Conservation (phyloP, 352 stramenopile species). For the Phytophthora citrophthora region DNA sequence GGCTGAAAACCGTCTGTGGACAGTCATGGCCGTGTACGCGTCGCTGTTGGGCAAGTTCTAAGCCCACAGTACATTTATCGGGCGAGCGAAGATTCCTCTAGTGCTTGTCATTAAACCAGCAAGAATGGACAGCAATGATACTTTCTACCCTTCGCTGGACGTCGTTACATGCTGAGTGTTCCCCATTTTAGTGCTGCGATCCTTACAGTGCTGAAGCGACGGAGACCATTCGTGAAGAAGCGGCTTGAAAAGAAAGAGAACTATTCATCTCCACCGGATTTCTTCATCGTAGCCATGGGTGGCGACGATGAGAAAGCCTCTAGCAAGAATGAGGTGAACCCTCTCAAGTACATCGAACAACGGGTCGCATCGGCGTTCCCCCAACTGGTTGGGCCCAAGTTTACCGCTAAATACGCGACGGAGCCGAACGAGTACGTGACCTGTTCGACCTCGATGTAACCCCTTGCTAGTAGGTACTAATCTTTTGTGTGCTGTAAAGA, state of each 20-base stretch:
- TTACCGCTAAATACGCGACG: slow-evolving; percentile 83
- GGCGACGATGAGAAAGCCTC: slow-evolving; percentile 44
- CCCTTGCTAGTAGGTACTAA: background rate
- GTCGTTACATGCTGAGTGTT: slow-evolving; percentile 14
- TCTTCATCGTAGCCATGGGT: slow-evolving; percentile 41
- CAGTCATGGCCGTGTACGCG: slow-evolving; percentile 96
- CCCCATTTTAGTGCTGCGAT: slow-evolving; percentile 18
- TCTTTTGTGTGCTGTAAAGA: slow-evolving; percentile 21
- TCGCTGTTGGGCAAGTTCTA: slow-evolving; percentile 52
- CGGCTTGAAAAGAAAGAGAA: background rate
- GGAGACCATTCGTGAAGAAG: slow-evolving; percentile 16
- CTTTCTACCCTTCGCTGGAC: background rate
- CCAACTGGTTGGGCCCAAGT: slow-evolving; percentile 66
- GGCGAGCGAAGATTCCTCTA: slow-evolving; percentile 2
- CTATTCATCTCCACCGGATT: background rate
- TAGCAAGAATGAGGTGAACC: slow-evolving; percentile 76
- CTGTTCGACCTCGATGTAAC: background rate
- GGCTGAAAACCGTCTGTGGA: slow-evolving; percentile 99
- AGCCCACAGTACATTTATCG: slow-evolving; percentile 3
- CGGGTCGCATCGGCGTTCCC: slow-evolving; percentile 79
- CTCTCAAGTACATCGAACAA: slow-evolving; percentile 82
- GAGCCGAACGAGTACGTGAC: slow-evolving; percentile 77
- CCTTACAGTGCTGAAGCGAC: slow-evolving; percentile 25
- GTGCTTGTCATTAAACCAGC: background rate
- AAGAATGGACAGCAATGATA: slow-evolving; percentile 24